Conservation (phyloP, 164 flowering plant species). For the Tetracentron sinense region DNA sequence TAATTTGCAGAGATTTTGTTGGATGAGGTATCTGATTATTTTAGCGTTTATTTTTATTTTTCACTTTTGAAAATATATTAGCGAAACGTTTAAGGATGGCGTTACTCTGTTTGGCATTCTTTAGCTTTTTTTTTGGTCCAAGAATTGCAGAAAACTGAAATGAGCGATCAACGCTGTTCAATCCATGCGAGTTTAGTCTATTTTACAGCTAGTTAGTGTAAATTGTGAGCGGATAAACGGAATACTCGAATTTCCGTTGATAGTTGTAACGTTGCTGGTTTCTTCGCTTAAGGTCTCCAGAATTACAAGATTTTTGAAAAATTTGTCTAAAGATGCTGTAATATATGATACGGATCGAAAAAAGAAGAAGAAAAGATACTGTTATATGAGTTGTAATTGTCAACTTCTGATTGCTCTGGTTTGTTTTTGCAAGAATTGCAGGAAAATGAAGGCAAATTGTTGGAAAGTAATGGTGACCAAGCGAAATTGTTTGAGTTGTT, state of each 20-base stretch:
- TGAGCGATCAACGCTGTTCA: slow-evolving; percentile 4
- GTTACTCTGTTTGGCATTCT: neutral
- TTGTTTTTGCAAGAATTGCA: neutral
- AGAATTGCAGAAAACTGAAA: slow-evolving; percentile 9
- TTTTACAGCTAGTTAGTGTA: neutral
- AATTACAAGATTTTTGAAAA: neutral
- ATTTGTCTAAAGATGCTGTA: too few relatives aligned
- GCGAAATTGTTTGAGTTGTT: neutral
- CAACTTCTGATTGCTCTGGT: too few relatives aligned
- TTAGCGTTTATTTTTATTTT: slow-evolving; percentile 1
- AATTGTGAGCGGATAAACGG: neutral
- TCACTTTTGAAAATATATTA: neutral
- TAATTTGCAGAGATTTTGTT: too few relatives aligned
- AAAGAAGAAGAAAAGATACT: too few relatives aligned
- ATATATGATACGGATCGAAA: too few relatives aligned
- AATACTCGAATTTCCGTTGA: neutral
- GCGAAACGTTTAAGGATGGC: neutral
- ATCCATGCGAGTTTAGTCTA: neutral
- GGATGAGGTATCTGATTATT: too few relatives aligned
- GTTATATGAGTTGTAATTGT: too few relatives aligned
- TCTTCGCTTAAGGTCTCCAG: neutral
- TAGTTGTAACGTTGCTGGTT: neutral
- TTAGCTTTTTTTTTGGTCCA: neutral
- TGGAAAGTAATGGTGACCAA: neutral
- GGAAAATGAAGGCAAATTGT: neutral